A percentile compares a stretch with the other conserved stretches of the same genome.
These are phyloP conservation scores for Cercospora sojina DNA, from an alignment of 2,329 filamentous ascomycete genomes.

Conservation along the genomic window DNA sequence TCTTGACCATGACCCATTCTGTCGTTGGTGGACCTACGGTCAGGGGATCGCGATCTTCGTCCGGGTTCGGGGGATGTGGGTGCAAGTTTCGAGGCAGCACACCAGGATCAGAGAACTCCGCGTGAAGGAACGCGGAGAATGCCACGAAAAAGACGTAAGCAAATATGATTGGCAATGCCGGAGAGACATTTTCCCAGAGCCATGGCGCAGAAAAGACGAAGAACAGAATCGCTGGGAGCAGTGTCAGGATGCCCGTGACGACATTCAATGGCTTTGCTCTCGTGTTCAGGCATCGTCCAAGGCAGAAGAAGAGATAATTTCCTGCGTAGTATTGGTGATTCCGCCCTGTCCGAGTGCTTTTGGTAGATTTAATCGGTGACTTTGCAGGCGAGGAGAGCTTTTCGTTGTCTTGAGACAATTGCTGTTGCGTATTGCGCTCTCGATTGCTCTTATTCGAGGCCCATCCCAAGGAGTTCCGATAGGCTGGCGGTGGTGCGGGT, in stretches of 20 bases:
- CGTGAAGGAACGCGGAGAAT: slow-evolving; percentile 90
- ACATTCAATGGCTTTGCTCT: slow-evolving; percentile 85
- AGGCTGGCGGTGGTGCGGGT: neutral
- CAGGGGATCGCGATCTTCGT: slow-evolving; percentile 72
- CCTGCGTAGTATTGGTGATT: slow-evolving; percentile 94
- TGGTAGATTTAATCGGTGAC: slow-evolving; percentile 53
- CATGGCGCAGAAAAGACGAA: slow-evolving; percentile 81
- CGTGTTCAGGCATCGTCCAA: slow-evolving; percentile 80
- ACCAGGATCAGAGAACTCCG: slow-evolving; percentile 87
- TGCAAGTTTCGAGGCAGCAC: slow-evolving; percentile 92
- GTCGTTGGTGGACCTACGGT: slow-evolving; percentile 80
- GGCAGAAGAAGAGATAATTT: slow-evolving; percentile 85
- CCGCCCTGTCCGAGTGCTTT: slow-evolving; percentile 44
- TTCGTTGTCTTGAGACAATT: slow-evolving; percentile 40
- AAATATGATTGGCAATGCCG: slow-evolving; percentile 84
- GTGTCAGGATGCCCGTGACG: slow-evolving; percentile 75
- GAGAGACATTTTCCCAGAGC: slow-evolving; percentile 82
- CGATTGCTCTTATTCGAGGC: slow-evolving; percentile 26
- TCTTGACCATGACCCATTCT: slow-evolving; percentile 81
- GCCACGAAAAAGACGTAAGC: slow-evolving; percentile 89
- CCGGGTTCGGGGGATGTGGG: slow-evolving; percentile 72
- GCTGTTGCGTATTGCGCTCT: slow-evolving; percentile 20
- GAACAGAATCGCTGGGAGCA: slow-evolving; percentile 78
- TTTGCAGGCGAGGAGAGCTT: slow-evolving; percentile 80
- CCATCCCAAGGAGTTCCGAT: slow-evolving; percentile 31